Evolutionary conservation across 2,329 filamentous ascomycete species (phyloP), one percentile per base, ranked within the genome.

Genomic region (Aspergillus cejpii): DNA sequence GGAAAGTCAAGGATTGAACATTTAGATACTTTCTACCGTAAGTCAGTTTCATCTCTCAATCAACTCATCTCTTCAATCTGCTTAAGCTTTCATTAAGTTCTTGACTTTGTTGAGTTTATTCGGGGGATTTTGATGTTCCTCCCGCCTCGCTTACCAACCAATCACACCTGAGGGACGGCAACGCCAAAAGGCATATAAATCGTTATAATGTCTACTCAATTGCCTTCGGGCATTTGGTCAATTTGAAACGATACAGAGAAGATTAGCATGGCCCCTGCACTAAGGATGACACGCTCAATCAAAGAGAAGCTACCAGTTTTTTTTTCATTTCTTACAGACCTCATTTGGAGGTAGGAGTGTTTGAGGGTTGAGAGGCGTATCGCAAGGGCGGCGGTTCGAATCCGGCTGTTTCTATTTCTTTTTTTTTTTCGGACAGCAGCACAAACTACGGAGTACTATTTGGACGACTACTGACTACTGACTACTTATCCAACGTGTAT

Each of bases 231-330:
- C 71, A 77, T 77, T 75, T 78, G 75, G 76, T 79, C 76, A 79
- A 76, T 75, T 80, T 78, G 75, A 77, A 79, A 78, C 75, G 75
- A 79, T 79, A 81, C 77, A 83, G 79, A 83, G 80, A 83, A 83
- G 78, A 83, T 83, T 85, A 85, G 83, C 83, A 85, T 85, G 82
- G 82, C 82, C 83, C 78, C 78, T 81, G 78, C 78, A 81, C 86
- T 90, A 91, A 91, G 86, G 86, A 90, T 91, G 86, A 90, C 85
- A 89, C 83, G 82, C 81, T 84, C 76, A 80, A 81, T 80, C 80
- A 84, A 84, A 85, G 82, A 84, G 81, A 83, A 79, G 77, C 80
- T 79, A 76, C 75, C 74, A 74, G 73, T 80, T 79, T 81, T 83
- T 82, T 81, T 78, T 58, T 46, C 11, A 31, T 37, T 37, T 45